Base-by-base conservation (phyloP, 2,329 filamentous ascomycete species). In the Penicillium sp. region DNA sequence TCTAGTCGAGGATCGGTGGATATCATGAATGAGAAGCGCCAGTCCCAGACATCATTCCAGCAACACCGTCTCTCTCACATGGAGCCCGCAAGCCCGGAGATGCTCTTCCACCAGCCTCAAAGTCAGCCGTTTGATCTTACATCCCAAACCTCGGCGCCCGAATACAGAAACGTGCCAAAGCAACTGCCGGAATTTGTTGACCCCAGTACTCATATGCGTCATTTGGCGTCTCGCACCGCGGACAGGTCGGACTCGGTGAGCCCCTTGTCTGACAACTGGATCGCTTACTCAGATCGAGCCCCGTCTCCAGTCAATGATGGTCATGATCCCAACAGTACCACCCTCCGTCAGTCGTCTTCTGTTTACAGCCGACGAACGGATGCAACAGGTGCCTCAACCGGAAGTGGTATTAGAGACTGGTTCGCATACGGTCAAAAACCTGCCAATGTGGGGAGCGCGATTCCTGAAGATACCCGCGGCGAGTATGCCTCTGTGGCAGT, bases 1-100 rank as follows among this genome's bases (percentile, higher is more conserved):
- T 74, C 74, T 23, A 81, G 79, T 54, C 80, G 77, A 13, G 73
- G 74, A 8, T 77, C 79, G 12, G 80, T 83, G 9, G 78, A 77
- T 57, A 75, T 65, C 26, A 75, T 64, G 9, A 65, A 69, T 39
- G 75, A 75, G 21, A 73, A 77, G 16, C 71, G 72, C 15, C 70
- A 79, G 15, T 70, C 79, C 9, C 81, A 81, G 53, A 77, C 76
- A 31, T 73, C 75, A 42, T 80, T 82, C 1, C 72, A 72, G 53
- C 56, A 65, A 54, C 51, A 73, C 57, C 60, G 52, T 26, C 61
- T 56, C 45, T 70, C 66, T 45, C 70, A 58, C 54, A 64, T 66
- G 18, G 65, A 70, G 45, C 59, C 66, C 16, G 61, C 66, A 23
- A 66, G 66, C 41, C 67, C 70, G 2, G 64, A 68, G 26, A 59